Base-by-base conservation (phyloP, 768 basidiomycete genomes). In the Tricholoma sp. region DNA sequence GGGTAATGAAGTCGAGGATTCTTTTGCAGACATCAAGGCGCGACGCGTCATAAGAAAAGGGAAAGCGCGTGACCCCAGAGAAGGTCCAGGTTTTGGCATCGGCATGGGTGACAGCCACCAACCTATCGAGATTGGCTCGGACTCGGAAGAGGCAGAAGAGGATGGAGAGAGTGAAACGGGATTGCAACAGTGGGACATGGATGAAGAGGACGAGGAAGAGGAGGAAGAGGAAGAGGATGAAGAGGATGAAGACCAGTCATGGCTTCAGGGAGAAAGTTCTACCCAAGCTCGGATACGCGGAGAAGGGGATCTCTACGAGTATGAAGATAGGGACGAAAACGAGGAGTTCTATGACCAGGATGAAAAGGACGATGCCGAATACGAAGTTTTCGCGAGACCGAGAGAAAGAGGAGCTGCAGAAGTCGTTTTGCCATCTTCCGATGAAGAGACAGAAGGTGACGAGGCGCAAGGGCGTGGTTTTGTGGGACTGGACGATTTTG, bases 1-100 rank as follows among this genome's bases (percentile, higher is more conserved):
- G 55, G 69, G 67, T 46, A 68, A 62, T 22, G 70, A 68, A 46
- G 70, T 72, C 8, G 79, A 85, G 52, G 82, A 83, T 63, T 83
- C 84, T 0, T 84, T 85, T 69, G 80, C 79, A 10, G 79, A 80
- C 49, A 66, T 80, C 47, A 75, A 73, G 56, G 77, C 77, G 37
- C 78, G 81, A 58, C 78, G 79, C 50, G 69, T 63, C 19, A 55
- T 66, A 31, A 70, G 68, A 19, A 82, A 82, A 65, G 86, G 85
- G 29, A 87, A 86, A 65, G 80, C 76, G 52, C 78, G 85, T 51
- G 85, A 85, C 64, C 80, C 81, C 8, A 72, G 81, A 49, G 83
- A 85, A 61, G 85, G 83, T 5, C 79, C 83, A 43, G 82, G 83
- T 4, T 71, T 82, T 32, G 71, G 74, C 21, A 68, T 65, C 41